Percentiles rank a stretch among this genome's conserved stretches.
These are phyloP conservation scores for Massarina eburnea DNA, from an alignment of 2,329 filamentous ascomycete species.

Conservation along the genomic window DNA sequence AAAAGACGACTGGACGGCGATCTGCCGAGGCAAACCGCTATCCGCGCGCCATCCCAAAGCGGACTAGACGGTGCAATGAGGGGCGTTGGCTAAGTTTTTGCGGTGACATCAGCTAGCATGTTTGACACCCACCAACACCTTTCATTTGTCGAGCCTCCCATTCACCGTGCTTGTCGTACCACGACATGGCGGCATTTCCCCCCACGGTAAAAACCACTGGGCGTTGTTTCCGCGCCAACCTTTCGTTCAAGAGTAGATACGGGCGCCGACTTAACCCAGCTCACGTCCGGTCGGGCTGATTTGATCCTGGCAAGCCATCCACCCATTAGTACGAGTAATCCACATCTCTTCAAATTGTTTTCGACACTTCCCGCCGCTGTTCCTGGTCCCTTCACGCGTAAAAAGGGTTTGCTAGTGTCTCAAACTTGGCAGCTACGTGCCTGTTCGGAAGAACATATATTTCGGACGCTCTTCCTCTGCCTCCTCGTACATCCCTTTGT, in stretches of 20 bases:
- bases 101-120: conserved; percentile 6
- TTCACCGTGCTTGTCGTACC: not conserved
- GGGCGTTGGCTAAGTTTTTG: not conserved
- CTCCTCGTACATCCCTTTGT: conserved; percentile 2
- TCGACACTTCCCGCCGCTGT: conserved; percentile 8
- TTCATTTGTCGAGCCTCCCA: not conserved
- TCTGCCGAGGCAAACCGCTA: not conserved
- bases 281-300: conserved; percentile 7
- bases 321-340: conserved; percentile 8
- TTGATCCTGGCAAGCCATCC: conserved; percentile 8
- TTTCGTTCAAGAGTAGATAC: not conserved
- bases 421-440: conserved; percentile 19
- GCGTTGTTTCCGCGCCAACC: not conserved
- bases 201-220: conserved; percentile 1
- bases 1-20: too few relatives aligned
- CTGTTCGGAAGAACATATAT: conserved; percentile 32
- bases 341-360: conserved; percentile 21
- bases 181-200: not conserved
- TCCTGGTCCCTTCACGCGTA: conserved; percentile 4
- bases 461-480: conserved; percentile 16
- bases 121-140: not conserved
- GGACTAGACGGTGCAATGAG: conserved; percentile 1
- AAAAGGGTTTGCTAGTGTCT: conserved; percentile 29
- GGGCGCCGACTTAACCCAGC: not conserved
- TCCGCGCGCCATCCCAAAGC: not conserved